A percentile compares a stretch with the other conserved stretches of the same genome.
These are phyloP conservation scores for Fraxinus sp. DNA, from an alignment of 305 asterid genomes.

Conservation along the genomic window DNA sequence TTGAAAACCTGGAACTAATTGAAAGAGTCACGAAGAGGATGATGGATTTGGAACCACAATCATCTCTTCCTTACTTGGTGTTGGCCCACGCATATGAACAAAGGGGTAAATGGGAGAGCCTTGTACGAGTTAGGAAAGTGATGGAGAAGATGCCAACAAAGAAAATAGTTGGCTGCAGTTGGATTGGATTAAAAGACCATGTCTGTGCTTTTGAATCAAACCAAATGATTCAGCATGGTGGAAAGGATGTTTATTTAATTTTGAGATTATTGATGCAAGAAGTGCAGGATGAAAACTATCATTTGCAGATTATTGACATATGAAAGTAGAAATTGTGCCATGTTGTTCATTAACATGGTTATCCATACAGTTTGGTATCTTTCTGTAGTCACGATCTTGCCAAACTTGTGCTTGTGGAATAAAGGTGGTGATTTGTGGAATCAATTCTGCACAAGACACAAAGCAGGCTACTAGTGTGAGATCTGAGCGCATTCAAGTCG, in stretches of 20 bases:
- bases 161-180: conserved; percentile 46
- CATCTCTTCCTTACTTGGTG: conserved; percentile 39
- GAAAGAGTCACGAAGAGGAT: conserved; percentile 54
- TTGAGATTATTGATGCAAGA: conserved; percentile 26
- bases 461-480: background rate
- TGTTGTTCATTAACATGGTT: background rate
- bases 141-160: conserved; percentile 45
- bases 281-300: background rate
- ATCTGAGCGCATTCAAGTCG: background rate
- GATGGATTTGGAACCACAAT: conserved; percentile 50
- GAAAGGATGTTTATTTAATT: conserved; percentile 32
- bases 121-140: conserved; percentile 56
- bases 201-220: conserved; percentile 40
- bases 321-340: background rate
- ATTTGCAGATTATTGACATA: background rate
- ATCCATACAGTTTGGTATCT: background rate
- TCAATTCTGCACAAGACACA: background rate
- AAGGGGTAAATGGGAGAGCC: conserved; percentile 70
- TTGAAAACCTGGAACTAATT: conserved; percentile 37
- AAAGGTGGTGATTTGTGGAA: background rate
- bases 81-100: conserved; percentile 50
- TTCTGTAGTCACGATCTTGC: background rate
- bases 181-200: conserved; percentile 32
- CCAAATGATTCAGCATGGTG: conserved; percentile 32
- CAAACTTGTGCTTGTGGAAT: background rate